phyloP scores from a whole-genome alignment of 2,329 filamentous ascomycete genomes.

The Basipetospora chlamydospora region DNA sequence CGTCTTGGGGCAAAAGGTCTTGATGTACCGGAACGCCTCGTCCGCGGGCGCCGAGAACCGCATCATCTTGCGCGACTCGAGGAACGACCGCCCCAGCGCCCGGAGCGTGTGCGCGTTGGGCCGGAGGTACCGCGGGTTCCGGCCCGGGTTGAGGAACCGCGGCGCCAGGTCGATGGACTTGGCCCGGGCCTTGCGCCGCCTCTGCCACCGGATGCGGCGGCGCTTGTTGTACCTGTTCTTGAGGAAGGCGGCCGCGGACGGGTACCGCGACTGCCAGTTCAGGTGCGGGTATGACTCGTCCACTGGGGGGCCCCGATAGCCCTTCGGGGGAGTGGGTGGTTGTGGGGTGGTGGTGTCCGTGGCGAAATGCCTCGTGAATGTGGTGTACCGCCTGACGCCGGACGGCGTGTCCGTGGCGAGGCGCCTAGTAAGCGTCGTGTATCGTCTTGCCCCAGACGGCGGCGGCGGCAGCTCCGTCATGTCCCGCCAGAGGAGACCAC shows the following conservation, averaged over 20 bases:
- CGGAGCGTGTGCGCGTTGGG: conserved; percentile 4
- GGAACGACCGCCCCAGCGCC: not conserved
- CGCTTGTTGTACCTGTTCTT: not conserved
- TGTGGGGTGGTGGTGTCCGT: not conserved
- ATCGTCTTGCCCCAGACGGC: too few relatives aligned
- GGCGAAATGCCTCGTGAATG: too few relatives aligned
- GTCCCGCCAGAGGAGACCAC: too few relatives aligned
- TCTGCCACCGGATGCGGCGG: not conserved
- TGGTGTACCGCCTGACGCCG: too few relatives aligned
- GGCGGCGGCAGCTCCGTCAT: too few relatives aligned
- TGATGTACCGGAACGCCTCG: not conserved
- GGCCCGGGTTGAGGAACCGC: not conserved
- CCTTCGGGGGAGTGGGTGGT: not conserved
- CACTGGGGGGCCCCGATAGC: too few relatives aligned
- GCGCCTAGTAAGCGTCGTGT: too few relatives aligned
- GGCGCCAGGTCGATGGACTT: not conserved
- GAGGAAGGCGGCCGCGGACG: not conserved
- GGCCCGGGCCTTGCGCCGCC: not conserved
- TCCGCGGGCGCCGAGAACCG: not conserved
- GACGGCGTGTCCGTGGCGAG: too few relatives aligned
- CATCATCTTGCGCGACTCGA: not conserved
- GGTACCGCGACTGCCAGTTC: too few relatives aligned
- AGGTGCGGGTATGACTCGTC: too few relatives aligned
- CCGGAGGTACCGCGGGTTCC: conserved; percentile 4
- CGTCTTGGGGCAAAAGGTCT: not conserved